These are phyloP conservation scores for Hansenula lynferdii DNA, from an alignment of 1,139 yeast genomes.

Conservation along the genomic window DNA sequence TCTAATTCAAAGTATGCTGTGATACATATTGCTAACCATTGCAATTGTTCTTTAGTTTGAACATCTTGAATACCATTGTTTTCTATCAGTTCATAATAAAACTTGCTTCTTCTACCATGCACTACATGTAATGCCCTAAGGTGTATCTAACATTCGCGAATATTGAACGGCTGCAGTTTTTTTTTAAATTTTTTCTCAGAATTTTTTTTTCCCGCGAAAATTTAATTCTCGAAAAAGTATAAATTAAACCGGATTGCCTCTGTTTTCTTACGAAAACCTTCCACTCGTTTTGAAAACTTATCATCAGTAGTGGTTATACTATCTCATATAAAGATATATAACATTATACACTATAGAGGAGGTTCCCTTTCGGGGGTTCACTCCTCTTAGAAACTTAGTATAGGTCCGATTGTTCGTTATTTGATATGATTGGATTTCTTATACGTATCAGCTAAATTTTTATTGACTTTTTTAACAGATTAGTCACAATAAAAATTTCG, in stretches of 20 bases:
- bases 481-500: conserved; percentile 26
- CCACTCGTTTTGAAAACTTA: conserved; percentile 17
- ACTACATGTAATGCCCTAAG: background rate
- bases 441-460: conserved; percentile 26
- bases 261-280: conserved; percentile 1
- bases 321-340: conserved; percentile 52
- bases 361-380: conserved; percentile 6
- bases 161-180: too few species aligned
- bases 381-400: conserved; percentile 23
- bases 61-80: too few species aligned
- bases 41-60: too few species aligned
- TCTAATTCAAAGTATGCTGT: too few species aligned
- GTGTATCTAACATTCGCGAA: too few species aligned
- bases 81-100: too few species aligned
- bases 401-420: conserved; percentile 20
- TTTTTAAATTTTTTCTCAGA: background rate
- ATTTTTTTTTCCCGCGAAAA: background rate
- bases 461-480: conserved; percentile 27
- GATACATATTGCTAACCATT: too few species aligned
- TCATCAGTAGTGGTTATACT: conserved; percentile 75
- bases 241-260: conserved; percentile 11
- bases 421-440: conserved; percentile 15
- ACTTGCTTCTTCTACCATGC: too few species aligned
- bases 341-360: conserved; percentile 28
- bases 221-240: conserved; percentile 7